phyloP scores from a whole-genome alignment of 148 eudicot species.

The Fagopyrum tataricum region DNA sequence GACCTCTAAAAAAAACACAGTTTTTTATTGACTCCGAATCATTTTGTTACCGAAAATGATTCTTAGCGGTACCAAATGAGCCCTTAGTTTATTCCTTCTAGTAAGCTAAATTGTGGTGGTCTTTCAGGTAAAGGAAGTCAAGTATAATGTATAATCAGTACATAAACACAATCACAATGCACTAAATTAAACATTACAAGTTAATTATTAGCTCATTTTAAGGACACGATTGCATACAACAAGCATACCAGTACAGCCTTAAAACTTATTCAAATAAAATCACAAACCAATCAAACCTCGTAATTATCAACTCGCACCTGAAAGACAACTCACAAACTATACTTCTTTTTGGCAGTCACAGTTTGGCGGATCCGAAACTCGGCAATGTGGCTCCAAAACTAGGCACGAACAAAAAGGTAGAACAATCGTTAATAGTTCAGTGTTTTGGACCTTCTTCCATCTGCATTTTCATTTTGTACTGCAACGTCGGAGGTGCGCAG shows the following conservation, averaged over 20 bases:
- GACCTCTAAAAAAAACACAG: slow-evolving; percentile 44
- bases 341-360: neutral
- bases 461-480: slow-evolving; percentile 65
- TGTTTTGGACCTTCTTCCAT: slow-evolving; percentile 33
- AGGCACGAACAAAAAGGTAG: neutral
- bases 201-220: neutral
- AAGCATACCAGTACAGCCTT: neutral
- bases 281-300: neutral
- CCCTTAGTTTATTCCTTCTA: slow-evolving; percentile 18
- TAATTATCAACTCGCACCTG: neutral
- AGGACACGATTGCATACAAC: neutral
- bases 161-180: no score
- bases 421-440: neutral
- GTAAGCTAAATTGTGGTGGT: slow-evolving; percentile 21
- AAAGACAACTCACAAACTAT: neutral
- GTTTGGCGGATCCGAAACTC: neutral
- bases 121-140: slow-evolving; percentile 22
- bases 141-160: no score
- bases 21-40: no score
- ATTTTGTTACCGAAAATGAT: no score
- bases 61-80: slow-evolving; percentile 16
- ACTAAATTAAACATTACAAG: no score
- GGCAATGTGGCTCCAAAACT: neutral
- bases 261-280: neutral
- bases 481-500: slow-evolving; percentile 78